Base-by-base conservation (phyloP, 768 basidiomycete species). In the Pleurotus cornucopiae region DNA sequence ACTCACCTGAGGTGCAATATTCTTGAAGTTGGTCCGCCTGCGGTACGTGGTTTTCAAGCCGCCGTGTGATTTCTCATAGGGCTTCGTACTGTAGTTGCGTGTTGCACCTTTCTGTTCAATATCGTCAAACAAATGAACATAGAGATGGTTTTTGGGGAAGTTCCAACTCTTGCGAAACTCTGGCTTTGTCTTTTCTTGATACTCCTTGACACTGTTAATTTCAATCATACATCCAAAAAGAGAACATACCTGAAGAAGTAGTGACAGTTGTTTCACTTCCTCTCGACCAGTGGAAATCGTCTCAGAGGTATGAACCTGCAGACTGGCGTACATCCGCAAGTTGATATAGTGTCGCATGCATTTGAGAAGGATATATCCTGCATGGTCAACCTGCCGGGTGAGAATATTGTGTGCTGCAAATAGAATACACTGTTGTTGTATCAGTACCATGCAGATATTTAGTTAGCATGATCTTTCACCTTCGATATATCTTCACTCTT, bases 401-500 rank as follows among this genome's bases (percentile, higher is more conserved):
- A 72, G 51, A 1, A 71, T 45, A 54, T 67, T 54, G 26, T 69
- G 65, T 0, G 58, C 44, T 6, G 64, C 66, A 60, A 66, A 69
- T 0, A 75, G 26, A 1, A 72, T 59, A 37, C 69, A 56, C 71
- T 71, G 46, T 34, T 71, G 43, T 58, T 11, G 13, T 41, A 26
- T 38, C 52, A 43, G 46, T 26, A 23, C 16, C 7, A 49, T 16
- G 49, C 16, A n/a, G 39, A 30, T 2, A 40, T 20, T 55, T 40
- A 41, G 34, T 37, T 3, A 37, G 21, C 37, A 57, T 20, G 48
- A 34, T 49, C 14, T 54, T 26, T 26, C 25, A 75, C 73, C 61
- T 70, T 74, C 9, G 65, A 58, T 4, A 76, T 63, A 54, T 76
- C 73, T 41, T 67, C 65, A 49, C 65, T 65, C 49, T 76, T 76